Evolutionary conservation across 2,329 filamentous ascomycete genomes (phyloP).

Genomic region (Chrysoporthe puriensis): DNA sequence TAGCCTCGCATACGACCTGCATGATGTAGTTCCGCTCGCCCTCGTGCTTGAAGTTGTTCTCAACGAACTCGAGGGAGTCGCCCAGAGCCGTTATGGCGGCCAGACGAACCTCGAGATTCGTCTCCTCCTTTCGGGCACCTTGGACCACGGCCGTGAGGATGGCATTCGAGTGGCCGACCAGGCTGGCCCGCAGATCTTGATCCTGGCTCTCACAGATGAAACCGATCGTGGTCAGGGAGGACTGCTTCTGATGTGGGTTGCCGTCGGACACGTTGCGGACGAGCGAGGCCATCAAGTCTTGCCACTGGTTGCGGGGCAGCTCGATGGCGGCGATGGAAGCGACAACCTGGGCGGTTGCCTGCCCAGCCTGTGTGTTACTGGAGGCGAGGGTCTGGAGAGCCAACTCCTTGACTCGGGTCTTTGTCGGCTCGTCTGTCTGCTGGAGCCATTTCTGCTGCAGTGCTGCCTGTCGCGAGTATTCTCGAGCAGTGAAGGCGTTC

Average conservation of each 20-base stretch:
- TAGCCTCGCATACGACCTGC: slow-evolving; percentile 99
- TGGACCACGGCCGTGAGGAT: slow-evolving; percentile 98
- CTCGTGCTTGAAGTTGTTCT: slow-evolving; percentile 98
- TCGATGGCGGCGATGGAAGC: slow-evolving; percentile 94
- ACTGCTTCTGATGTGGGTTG: slow-evolving; percentile 86
- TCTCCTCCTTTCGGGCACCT: slow-evolving; percentile 94
- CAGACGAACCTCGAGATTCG: slow-evolving; percentile 85
- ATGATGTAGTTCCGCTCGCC: slow-evolving; percentile 99
- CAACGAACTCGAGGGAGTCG: slow-evolving; percentile 96
- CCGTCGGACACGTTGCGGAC: slow-evolving; percentile 93
- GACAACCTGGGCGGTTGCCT: slow-evolving; percentile 91
- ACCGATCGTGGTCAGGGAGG: slow-evolving; percentile 93
- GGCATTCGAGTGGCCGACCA: slow-evolving; percentile 90
- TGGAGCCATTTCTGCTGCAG: slow-evolving; percentile 93
- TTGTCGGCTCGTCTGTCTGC: slow-evolving; percentile 79
- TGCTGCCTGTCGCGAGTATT: slow-evolving; percentile 82
- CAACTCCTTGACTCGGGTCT: slow-evolving; percentile 84
- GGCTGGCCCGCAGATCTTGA: slow-evolving; percentile 76
- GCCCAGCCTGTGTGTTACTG: slow-evolving; percentile 78
- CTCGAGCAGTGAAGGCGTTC: slow-evolving; percentile 95
- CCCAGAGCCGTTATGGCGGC: slow-evolving; percentile 93
- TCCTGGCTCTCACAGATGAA: slow-evolving; percentile 98
- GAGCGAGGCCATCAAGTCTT: slow-evolving; percentile 83
- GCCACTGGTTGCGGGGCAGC: slow-evolving; percentile 90
- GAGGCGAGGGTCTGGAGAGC: slow-evolving; percentile 87